phyloP scores from a whole-genome alignment of 2,329 filamentous ascomycete genomes.

The Diaporthe eres region DNA sequence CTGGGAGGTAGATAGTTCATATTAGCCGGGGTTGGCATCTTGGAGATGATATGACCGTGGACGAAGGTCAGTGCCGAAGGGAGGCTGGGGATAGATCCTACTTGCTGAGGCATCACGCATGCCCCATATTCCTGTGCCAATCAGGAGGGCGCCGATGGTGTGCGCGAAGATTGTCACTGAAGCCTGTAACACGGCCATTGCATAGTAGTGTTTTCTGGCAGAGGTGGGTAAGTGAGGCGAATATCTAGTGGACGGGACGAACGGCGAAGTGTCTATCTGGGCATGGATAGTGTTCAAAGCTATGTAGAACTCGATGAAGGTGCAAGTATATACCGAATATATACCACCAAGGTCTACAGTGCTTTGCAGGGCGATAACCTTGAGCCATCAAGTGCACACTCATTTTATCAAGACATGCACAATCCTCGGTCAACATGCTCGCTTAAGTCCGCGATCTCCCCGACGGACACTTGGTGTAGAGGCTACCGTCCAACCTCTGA shows the following conservation, averaged over 20 bases:
- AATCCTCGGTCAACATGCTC: neutral
- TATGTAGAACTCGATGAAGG: neutral
- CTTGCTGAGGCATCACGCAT: conserved; percentile 8
- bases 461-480: neutral
- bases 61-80: neutral
- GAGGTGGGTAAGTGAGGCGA: too few species aligned
- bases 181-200: neutral
- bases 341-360: neutral
- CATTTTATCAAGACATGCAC: neutral
- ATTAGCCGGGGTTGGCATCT: neutral
- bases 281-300: neutral
- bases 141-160: conserved; percentile 1
- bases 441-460: conserved; percentile 16
- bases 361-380: neutral
- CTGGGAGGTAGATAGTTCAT: neutral
- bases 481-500: neutral
- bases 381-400: neutral
- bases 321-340: neutral
- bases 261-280: neutral
- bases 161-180: neutral
- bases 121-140: neutral
- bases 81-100: neutral
- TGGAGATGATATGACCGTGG: neutral
- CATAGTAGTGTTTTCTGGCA: too few species aligned
- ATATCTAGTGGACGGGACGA: neutral